These are phyloP conservation scores for Mycosphaerella sp. DNA, from an alignment of 2,329 filamentous ascomycete genomes.

Conservation along the genomic window DNA sequence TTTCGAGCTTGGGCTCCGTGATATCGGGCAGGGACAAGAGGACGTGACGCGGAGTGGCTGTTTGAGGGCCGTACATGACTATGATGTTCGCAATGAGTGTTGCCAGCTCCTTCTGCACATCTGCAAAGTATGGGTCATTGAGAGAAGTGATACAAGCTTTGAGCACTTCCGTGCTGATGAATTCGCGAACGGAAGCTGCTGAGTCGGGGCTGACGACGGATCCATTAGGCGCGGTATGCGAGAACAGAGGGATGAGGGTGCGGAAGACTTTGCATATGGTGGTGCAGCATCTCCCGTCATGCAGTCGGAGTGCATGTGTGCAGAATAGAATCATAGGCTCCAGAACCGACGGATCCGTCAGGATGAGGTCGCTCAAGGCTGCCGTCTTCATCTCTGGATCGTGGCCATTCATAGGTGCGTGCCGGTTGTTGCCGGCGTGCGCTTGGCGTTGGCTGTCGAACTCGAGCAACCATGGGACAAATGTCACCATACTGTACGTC, in stretches of 20 bases:
- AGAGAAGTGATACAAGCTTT: constrained; percentile 85
- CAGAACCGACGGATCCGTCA: constrained; percentile 69
- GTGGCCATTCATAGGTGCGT: constrained; percentile 11
- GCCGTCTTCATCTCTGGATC: constrained; percentile 35
- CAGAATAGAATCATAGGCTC: constrained; percentile 88
- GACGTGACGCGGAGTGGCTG: constrained; percentile 64
- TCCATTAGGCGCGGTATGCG: constrained; percentile 28
- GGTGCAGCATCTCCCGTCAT: constrained; percentile 79
- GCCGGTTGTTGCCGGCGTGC: constrained; percentile 9
- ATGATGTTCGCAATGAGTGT: constrained; percentile 81
- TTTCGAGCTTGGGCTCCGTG: constrained; percentile 57
- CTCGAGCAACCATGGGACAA: constrained; percentile 83
- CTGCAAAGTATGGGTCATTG: constrained; percentile 93
- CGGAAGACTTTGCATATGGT: constrained; percentile 82
- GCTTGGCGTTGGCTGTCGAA: constrained; percentile 54
- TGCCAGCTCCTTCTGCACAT: constrained; percentile 87
- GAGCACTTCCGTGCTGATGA: constrained; percentile 80
- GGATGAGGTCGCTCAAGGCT: constrained; percentile 72
- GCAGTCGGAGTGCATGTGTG: constrained; percentile 81
- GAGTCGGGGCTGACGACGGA: constrained; percentile 29
- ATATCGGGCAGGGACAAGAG: constrained; percentile 77
- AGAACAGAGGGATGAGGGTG: constrained; percentile 75
- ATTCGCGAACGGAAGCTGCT: constrained; percentile 69
- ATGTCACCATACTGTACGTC: constrained; percentile 84
- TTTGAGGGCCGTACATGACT: constrained; percentile 64